Conservation (phyloP, 2,329 filamentous ascomycete species). For the Colletotrichum lentis region DNA sequence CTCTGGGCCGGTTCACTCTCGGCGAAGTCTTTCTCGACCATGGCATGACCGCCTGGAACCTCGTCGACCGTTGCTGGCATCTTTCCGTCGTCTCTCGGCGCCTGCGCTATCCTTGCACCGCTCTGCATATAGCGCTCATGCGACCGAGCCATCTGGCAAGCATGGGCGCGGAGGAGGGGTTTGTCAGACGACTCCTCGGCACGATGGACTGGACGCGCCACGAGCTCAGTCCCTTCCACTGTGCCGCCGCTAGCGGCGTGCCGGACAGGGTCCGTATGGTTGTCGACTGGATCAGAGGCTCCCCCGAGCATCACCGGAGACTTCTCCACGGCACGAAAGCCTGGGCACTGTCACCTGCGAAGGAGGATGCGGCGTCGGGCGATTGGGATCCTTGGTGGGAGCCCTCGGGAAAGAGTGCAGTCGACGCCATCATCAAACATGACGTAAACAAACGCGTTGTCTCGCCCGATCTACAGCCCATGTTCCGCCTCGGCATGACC, state of each 20-base stretch:
- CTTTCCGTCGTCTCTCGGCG: neutral
- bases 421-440: neutral
- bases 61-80: neutral
- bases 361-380: neutral
- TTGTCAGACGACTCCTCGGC: neutral
- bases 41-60: conserved; percentile 5
- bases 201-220: neutral
- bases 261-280: neutral
- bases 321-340: neutral
- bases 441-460: neutral
- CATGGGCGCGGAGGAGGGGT: neutral
- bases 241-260: neutral
- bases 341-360: neutral
- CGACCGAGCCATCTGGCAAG: neutral
- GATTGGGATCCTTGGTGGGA: neutral
- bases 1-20: neutral
- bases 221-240: neutral
- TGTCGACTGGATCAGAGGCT: neutral
- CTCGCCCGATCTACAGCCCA: neutral
- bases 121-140: conserved; percentile 6
- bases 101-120: neutral
- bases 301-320: neutral
- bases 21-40: neutral
- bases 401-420: no score
- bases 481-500: neutral